These are phyloP conservation scores for Mycena leptocephala DNA, from an alignment of 768 basidiomycete genomes.

Conservation along the genomic window DNA sequence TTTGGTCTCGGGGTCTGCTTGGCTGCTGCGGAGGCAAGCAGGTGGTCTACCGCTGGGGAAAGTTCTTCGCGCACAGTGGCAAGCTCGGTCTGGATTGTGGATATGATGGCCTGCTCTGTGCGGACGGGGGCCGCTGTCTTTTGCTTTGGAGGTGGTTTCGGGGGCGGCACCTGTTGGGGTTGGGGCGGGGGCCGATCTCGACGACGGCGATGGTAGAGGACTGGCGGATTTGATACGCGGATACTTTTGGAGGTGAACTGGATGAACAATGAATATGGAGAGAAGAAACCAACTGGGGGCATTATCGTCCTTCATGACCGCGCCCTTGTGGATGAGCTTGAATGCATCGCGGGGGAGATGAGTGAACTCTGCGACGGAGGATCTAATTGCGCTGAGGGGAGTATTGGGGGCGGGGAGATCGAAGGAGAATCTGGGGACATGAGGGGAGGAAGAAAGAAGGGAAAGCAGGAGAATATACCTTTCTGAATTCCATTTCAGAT, in stretches of 20 bases:
- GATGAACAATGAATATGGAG: neutral
- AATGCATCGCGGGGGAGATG: slow-evolving; percentile 79
- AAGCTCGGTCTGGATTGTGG: slow-evolving; percentile 71
- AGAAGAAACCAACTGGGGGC: slow-evolving; percentile 66
- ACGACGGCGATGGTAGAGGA: slow-evolving; percentile 83
- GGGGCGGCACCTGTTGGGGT: slow-evolving; percentile 43
- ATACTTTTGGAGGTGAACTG: slow-evolving; percentile 61
- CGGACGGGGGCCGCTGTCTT: slow-evolving; percentile 44
- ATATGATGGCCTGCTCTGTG: slow-evolving; percentile 69
- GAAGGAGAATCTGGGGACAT: slow-evolving; percentile 52
- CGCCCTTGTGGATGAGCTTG: slow-evolving; percentile 93
- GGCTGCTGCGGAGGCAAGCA: slow-evolving; percentile 56
- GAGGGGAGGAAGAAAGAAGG: slow-evolving; percentile 15
- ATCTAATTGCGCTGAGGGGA: slow-evolving; percentile 71
- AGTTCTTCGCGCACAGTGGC: slow-evolving; percentile 60
- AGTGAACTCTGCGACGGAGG: slow-evolving; percentile 80
- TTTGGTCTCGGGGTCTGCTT: slow-evolving; percentile 40
- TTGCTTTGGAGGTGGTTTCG: slow-evolving; percentile 10
- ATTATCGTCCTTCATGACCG: slow-evolving; percentile 89
- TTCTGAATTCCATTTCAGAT: slow-evolving; percentile 64
- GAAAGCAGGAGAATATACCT: slow-evolving; percentile 38
- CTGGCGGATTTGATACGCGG: slow-evolving; percentile 80
- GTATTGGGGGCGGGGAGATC: slow-evolving; percentile 73
- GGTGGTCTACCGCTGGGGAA: slow-evolving; percentile 70
- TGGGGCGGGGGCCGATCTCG: slow-evolving; percentile 54